Percentiles rank a stretch among this genome's conserved stretches.
phyloP scores from a whole-genome alignment of 768 basidiomycete species.

The Trametes sanguinea region DNA sequence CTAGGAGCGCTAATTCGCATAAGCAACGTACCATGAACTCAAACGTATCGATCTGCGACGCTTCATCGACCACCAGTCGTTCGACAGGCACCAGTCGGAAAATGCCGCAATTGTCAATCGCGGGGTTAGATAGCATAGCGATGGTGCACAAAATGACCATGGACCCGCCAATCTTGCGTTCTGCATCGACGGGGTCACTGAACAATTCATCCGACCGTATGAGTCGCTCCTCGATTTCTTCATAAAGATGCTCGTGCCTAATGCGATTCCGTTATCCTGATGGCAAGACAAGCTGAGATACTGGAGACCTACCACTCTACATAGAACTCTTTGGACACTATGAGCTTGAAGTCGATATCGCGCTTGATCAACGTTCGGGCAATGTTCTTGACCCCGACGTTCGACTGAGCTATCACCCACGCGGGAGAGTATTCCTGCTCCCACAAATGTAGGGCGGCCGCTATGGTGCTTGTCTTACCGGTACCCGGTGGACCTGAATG shows the following conservation, averaged over 20 bases:
- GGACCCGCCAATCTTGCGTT: constrained; percentile 32
- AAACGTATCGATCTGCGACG: constrained; percentile 50
- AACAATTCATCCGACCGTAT: constrained; percentile 47
- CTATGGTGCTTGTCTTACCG: constrained; percentile 55
- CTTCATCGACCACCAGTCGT: constrained; percentile 58
- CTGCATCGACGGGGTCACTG: constrained; percentile 26
- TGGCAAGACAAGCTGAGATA: not conserved
- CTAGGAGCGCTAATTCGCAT: not conserved
- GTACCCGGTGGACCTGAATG: constrained; percentile 50
- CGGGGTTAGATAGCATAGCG: constrained; percentile 51
- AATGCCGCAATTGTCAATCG: constrained; percentile 35
- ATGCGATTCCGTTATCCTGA: not conserved
- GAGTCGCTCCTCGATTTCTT: constrained; percentile 28
- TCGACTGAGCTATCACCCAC: constrained; percentile 81
- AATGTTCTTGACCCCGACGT: constrained; percentile 85
- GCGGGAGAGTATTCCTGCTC: constrained; percentile 36
- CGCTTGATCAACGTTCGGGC: constrained; percentile 63
- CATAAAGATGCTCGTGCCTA: constrained; percentile 56
- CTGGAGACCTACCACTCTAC: constrained; percentile 30
- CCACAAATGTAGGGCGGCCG: constrained; percentile 45
- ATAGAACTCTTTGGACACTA: constrained; percentile 34
- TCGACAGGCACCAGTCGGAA: constrained; percentile 44
- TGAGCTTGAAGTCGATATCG: constrained; percentile 59
- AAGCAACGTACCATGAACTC: constrained; percentile 45
- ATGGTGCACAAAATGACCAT: constrained; percentile 49